phyloP scores from a whole-genome alignment of 257 asterid species.

The Mitragyna speciosa region DNA sequence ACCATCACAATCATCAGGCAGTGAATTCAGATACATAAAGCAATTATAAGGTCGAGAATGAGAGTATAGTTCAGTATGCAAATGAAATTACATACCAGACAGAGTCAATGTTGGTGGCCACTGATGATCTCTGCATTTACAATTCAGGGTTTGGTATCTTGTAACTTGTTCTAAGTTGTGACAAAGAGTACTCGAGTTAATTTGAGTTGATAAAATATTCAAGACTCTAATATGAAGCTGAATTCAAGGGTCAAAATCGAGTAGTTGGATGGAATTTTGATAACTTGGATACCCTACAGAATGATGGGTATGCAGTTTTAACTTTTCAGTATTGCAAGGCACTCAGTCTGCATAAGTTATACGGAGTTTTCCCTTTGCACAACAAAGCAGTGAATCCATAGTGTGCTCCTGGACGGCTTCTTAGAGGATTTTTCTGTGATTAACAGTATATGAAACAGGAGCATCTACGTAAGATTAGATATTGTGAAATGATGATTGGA shows the following conservation, averaged over 20 bases:
- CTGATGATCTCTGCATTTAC: background rate
- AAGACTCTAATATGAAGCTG: background rate
- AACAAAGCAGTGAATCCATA: background rate
- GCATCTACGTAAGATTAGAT: background rate
- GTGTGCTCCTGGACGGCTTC: background rate
- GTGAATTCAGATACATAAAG: background rate
- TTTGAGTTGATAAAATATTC: background rate
- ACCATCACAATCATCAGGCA: background rate
- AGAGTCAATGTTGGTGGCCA: background rate
- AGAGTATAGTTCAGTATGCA: background rate
- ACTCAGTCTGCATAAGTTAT: background rate
- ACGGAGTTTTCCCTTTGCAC: background rate
- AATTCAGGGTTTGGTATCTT: background rate
- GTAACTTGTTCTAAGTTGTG: background rate
- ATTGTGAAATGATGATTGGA: background rate
- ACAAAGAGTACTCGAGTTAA: background rate
- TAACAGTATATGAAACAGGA: background rate
- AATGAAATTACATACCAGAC: background rate
- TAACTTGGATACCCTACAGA: background rate
- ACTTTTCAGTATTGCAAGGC: background rate
- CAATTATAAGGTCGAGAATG: background rate
- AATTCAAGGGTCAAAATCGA: background rate
- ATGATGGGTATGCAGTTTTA: background rate
- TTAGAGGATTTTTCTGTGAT: background rate
- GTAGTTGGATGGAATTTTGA: background rate